Base-by-base conservation (phyloP, 2,329 filamentous ascomycete genomes). In the Talaromyces funiculosus region DNA sequence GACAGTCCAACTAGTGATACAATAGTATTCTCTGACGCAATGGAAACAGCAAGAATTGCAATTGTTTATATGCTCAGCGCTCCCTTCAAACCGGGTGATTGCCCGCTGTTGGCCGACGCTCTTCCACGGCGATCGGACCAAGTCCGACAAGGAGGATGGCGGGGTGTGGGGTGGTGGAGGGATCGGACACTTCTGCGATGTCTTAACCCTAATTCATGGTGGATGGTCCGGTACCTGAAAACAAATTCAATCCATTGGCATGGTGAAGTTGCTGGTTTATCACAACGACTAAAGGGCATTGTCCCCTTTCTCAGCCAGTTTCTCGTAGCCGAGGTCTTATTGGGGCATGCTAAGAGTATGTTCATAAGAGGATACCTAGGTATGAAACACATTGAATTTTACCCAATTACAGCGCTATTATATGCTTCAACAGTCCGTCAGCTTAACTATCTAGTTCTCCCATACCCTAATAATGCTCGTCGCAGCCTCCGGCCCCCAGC, bases 381-480 rank as follows among this genome's bases (percentile, higher is more conserved):
- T 16, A 47, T 10, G 12, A 16, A 47, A 9, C 22, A 26, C 7
- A 8, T 16, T 12, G 3, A 26, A 45, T 26, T 3, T n/a, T 10
- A n/a, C 9, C 2, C 26, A 35, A 33, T 22, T 35, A 35, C 45
- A 51, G 10, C 18, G 10, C 29, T 35, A 33, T 8, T 20, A 12
- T 12, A 31, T 51, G 9, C 2, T 4, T 14, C 4, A 22, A 8
- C 9, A 35, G 16, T 29, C 20, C 2, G 4, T 51, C 9, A 22
- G 14, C 29, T n/a, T 33, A 1, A 7, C 1, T 51, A 40, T 14
- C 35, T 54, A 66, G 8, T 58, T 58, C 24, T 69, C 70, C 68
- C 71, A 75, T 18, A 70, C 65, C 35, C 68, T 68, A 31, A 75
- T 67, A 53, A 76, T 71, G 51, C 69, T 72, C 6, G 71, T 67